Evolutionary conservation across 768 basidiomycete species (phyloP).

Genomic region (Leccinum incarnatum): DNA sequence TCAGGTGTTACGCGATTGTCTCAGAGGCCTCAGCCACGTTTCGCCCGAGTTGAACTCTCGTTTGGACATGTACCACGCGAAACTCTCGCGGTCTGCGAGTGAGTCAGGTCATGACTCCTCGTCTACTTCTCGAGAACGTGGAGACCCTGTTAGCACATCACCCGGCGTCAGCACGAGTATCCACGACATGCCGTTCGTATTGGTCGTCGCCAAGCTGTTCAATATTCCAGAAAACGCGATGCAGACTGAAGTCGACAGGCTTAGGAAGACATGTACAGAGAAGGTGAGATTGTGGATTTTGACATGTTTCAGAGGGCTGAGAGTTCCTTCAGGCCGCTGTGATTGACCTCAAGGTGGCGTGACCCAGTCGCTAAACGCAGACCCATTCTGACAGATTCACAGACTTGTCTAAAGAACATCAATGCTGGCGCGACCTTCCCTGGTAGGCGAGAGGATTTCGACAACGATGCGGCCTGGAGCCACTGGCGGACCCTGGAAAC

Average conservation of each 20-base stretch:
- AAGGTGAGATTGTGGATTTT: conserved; percentile 44
- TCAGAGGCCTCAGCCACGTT: conserved; percentile 70
- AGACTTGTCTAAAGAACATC: conserved; percentile 89
- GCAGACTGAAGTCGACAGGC: conserved; percentile 69
- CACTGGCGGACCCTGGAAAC: conserved; percentile 84
- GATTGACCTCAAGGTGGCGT: conserved; percentile 75
- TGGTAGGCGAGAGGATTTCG: conserved; percentile 86
- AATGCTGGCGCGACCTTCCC: conserved; percentile 82
- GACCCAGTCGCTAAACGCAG: not conserved
- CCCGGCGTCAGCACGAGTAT: conserved; percentile 45
- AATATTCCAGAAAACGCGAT: conserved; percentile 66
- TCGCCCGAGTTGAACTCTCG: conserved; percentile 80
- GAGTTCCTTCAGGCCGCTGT: conserved; percentile 63
- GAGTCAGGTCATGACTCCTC: conserved; percentile 69
- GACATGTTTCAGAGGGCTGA: not conserved
- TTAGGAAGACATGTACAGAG: conserved; percentile 67
- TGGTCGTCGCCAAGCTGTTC: conserved; percentile 68
- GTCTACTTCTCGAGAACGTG: conserved; percentile 54
- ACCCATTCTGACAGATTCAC: conserved; percentile 9
- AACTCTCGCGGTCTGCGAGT: conserved; percentile 62
- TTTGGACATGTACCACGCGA: conserved; percentile 80
- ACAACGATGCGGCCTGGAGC: conserved; percentile 76
- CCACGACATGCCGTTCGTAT: conserved; percentile 77
- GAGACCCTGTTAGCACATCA: conserved; percentile 43
- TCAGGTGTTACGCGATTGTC: conserved; percentile 76